Base-by-base conservation (phyloP, 2,329 filamentous ascomycete genomes). In the Pestalotiopsis sp. region DNA sequence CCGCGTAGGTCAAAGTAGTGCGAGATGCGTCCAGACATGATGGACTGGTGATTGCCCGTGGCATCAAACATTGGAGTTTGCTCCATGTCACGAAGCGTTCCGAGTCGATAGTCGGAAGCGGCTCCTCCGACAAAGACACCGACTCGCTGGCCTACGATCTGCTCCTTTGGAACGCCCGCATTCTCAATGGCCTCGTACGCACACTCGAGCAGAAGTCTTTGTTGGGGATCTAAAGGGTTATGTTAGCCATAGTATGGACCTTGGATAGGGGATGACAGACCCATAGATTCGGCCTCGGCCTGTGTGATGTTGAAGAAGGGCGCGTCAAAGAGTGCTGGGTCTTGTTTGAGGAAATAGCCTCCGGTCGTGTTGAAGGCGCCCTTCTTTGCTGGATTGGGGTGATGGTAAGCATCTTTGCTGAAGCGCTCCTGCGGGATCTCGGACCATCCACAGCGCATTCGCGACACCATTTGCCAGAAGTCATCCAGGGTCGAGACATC, bases 1-100 rank as follows among this genome's bases (percentile, higher is more conserved):
- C 83, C 80, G 7, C 76, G 72, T 74, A 77, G 77, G 69, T 80
- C 75, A 69, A 81, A 83, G 56, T 81, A 81, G 45, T 75, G 72
- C 3, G 74, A 74, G 2, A 75, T 39, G 0, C 73, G 63, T 20
- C 73, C 74, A 2, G 72, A 78, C 3, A 83, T 69, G 12, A 83
- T 81, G 36, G 77, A 78, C 17, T 76, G 71, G 2, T 78, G 75
- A 52, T 74, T 80, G 61, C 76, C 73, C 7, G 72, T 73, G 2
- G 71, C 68, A 17, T 71, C 68, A 45, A 73, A 74, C 59, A 69
- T 67, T 2, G 70, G 70, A 20, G 69, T 61, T 5, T 67, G 62
- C 20, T 74, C 59, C 1, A 69, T 31, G 39, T 74, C 72, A 1
- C 69, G 61, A 2, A 70, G n/a, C 9, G 57, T 67, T 6, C 69